Evolutionary conservation across 176 grass and related monocot species (phyloP), one percentile per base, ranked within the genome.

Genomic region (Cymbopogon citratus): DNA sequence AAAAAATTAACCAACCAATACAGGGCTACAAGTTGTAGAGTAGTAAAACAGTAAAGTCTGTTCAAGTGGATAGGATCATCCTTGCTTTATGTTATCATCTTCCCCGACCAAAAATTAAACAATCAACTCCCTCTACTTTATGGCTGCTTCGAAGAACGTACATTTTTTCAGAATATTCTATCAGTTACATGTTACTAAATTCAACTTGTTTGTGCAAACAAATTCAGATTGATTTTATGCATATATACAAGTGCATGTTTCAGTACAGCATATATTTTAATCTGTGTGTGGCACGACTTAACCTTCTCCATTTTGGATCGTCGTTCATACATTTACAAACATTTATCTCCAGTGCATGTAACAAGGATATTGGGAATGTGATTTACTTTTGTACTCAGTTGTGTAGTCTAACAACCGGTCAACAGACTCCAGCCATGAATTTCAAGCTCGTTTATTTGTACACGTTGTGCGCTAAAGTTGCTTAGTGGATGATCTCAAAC

Each of bases 51-150:
- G 26, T 71, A 68, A 68, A 85, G 43, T 44, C 12, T 72, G 77
- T 78, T 86, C 71, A 86, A 89, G 61, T 72, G 43, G 76, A 86
- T 66, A 67, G 44, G 36, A 80, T 64, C 60, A 34, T 83, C 70
- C 13, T 48, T 48, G 46, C 33, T 73, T 83, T 90, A 54, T 73
- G 39, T 73, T 73, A 44, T 78, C 78, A 83, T 21, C 66, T 72
- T 26, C 60, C 14, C 41, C 41, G 39, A 49, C 25, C 18, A 61
- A 25, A 57, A 82, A 7, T 27, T 48, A 45, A 69, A 70, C 56
- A 46, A 85, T 48, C 74, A 21, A n/a, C 49, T 78, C 27, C 71
- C 41, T 70, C 39, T 63, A 49, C 28, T 71, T 69, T 63, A 78
- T 46, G 54, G n/a, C 27, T 72, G 21, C 21, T 63, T 61, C 12